phyloP scores from a whole-genome alignment of 2,329 filamentous ascomycete species.

The Lasiodiplodia sp. region DNA sequence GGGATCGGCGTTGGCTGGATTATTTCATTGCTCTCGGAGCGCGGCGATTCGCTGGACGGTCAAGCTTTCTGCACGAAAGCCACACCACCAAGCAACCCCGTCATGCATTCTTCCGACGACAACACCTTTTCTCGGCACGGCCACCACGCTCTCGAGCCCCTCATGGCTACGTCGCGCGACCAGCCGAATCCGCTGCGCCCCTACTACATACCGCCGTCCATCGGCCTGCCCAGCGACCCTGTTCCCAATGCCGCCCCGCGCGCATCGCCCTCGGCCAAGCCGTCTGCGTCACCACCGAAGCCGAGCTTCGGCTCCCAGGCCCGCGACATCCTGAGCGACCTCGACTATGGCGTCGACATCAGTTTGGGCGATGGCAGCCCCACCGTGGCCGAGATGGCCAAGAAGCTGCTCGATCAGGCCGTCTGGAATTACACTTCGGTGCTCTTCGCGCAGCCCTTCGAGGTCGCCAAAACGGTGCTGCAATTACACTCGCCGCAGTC shows the following conservation, averaged over 20 bases:
- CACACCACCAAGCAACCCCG: slow-evolving; percentile 18
- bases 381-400: slow-evolving; percentile 71
- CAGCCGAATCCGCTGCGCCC: slow-evolving; percentile 70
- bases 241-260: slow-evolving; percentile 42
- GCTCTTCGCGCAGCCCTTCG: slow-evolving; percentile 91
- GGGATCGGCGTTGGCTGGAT: slow-evolving; percentile 20
- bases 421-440: slow-evolving; percentile 92
- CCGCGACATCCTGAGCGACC: slow-evolving; percentile 84
- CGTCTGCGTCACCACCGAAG: slow-evolving; percentile 47
- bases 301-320: slow-evolving; percentile 68
- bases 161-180: slow-evolving; percentile 55
- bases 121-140: slow-evolving; percentile 1
- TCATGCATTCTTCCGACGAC: slow-evolving; percentile 22
- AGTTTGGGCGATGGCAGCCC: slow-evolving; percentile 77
- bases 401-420: slow-evolving; percentile 81
- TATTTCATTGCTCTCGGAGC: slow-evolving; percentile 27
- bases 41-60: slow-evolving; percentile 28
- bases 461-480: slow-evolving; percentile 92
- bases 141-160: slow-evolving; percentile 26
- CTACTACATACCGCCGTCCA: slow-evolving; percentile 75
- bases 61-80: slow-evolving; percentile 27
- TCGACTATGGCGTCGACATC: slow-evolving; percentile 91
- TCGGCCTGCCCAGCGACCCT: slow-evolving; percentile 63
- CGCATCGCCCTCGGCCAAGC: slow-evolving; percentile 42
- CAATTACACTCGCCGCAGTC: slow-evolving; percentile 69